Evolutionary conservation across 2,329 filamentous ascomycete species (phyloP).

Genomic region (Gnomoniopsis sp.): DNA sequence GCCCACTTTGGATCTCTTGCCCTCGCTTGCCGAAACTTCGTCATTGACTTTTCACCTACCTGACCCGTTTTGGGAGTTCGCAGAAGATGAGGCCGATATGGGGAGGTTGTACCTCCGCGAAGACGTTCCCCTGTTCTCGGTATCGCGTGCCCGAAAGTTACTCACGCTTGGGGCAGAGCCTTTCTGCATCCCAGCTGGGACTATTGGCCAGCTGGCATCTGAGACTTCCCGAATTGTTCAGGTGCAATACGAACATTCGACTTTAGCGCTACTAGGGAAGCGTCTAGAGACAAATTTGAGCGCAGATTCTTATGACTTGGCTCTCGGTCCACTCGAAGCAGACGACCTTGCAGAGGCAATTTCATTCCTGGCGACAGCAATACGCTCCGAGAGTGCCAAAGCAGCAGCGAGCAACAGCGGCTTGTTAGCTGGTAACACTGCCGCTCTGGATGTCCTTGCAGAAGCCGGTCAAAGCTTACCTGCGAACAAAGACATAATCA

Average conservation of each 20-base stretch:
- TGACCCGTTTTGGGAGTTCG: constrained; percentile 66
- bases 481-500: constrained; percentile 70
- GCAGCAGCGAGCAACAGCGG: constrained; percentile 18
- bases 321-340: constrained; percentile 50
- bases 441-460: constrained; percentile 48
- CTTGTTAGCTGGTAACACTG: constrained; percentile 22
- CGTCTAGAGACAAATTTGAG: constrained; percentile 66
- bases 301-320: constrained; percentile 50
- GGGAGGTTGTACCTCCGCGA: constrained; percentile 70
- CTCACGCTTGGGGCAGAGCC: constrained; percentile 41
- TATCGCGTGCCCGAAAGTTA: constrained; percentile 41
- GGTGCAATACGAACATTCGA: constrained; percentile 76
- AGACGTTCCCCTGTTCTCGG: constrained; percentile 61
- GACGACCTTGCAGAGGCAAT: constrained; percentile 72
- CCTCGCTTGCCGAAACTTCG: constrained; percentile 59
- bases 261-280: constrained; percentile 74
- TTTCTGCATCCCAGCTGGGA: constrained; percentile 64
- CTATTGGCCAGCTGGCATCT: constrained; percentile 69
- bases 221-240: constrained; percentile 74
- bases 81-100: constrained; percentile 80
- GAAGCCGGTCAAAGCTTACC: constrained; percentile 55
- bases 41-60: constrained; percentile 78
- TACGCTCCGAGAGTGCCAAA: constrained; percentile 50
- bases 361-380: constrained; percentile 66
- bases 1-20: constrained; percentile 42